Evolutionary conservation across 2,329 filamentous ascomycete species (phyloP), one percentile per base, ranked within the genome.

Genomic region (Fusarium annulatum): DNA sequence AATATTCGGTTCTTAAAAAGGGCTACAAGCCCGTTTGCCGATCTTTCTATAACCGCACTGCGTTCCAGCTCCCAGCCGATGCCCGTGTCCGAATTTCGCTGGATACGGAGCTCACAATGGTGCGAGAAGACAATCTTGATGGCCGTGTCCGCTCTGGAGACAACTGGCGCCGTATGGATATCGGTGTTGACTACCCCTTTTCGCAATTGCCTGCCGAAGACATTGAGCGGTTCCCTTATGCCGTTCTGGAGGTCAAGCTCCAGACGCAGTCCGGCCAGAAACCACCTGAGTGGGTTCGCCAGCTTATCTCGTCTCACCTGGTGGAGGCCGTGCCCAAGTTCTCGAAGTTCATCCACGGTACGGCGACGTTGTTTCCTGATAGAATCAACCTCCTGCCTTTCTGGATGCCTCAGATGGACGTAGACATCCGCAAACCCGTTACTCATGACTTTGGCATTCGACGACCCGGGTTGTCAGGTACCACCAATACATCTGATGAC

Each of bases 321-420:
- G 96, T 99, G 5, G 96, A 99, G 84, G 95, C 96, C n/a, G 95
- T 99, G 5, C 96, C 96, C 71, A 99, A 99, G 81, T 99, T 98
- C 84, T 98, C 95, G 79, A 99, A 99, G 84, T 99, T 98, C 82
- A 98, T 99, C 66, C 96, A 99, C 82, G 96, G 96, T 67, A 95
- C 92, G 4, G 96, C 96, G 15, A 93, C 90, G 16, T 85, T 99
- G 51, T 97, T 98, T 82, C 95, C 95, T 0, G 89, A 91, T 49
- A 91, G 93, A 62, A 99, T 99, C 82, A 87, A 98, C 53, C 88
- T 99, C 18, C 87, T 99, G 10, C 96, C 96, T 2, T 99, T 94
- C 86, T 99, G 96, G 96, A 94, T 96, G 87, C 96, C 96, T 2
- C 96, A 99, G 84, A 99, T 99, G 96, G 92, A 97, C 75, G 91